A percentile compares a stretch with the other conserved stretches of the same genome.
Evolutionary conservation across 2,329 filamentous ascomycete genomes (phyloP).

Genomic region (Penicillium sp.): DNA sequence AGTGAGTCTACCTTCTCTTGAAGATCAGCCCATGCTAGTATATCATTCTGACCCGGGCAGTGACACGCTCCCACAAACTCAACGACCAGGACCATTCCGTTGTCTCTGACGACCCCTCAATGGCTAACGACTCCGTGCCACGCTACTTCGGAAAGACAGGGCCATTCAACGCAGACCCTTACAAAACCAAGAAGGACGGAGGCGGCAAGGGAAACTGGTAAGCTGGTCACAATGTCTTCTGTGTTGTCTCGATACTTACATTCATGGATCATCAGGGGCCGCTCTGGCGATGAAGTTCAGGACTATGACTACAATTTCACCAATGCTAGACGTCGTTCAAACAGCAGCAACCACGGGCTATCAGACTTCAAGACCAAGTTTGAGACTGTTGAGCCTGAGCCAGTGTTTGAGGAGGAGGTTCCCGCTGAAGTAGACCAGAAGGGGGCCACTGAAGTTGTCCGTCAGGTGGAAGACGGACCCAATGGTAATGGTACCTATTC

Average conservation of each 20-base stretch:
- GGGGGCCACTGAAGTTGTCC: not conserved
- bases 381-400: slow-evolving; percentile 82
- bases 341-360: slow-evolving; percentile 73
- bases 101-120: slow-evolving; percentile 68
- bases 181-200: slow-evolving; percentile 96
- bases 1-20: not conserved
- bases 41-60: slow-evolving; percentile 43
- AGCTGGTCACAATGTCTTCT: slow-evolving; percentile 29
- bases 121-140: slow-evolving; percentile 70
- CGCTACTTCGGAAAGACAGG: slow-evolving; percentile 92
- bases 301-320: slow-evolving; percentile 78
- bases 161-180: slow-evolving; percentile 74
- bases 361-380: slow-evolving; percentile 95
- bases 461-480: not conserved
- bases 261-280: slow-evolving; percentile 60
- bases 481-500: not conserved
- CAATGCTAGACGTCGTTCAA: slow-evolving; percentile 87
- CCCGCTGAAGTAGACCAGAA: slow-evolving; percentile 39
- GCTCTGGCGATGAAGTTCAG: slow-evolving; percentile 74
- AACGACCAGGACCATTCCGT: slow-evolving; percentile 88
- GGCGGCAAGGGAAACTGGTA: slow-evolving; percentile 93
- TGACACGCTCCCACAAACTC: slow-evolving; percentile 97
- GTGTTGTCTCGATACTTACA: not conserved
- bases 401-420: slow-evolving; percentile 82
- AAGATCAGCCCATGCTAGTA: not conserved